These are phyloP conservation scores for Typha latifolia DNA, from an alignment of 176 grass and related monocot species.

Conservation along the genomic window DNA sequence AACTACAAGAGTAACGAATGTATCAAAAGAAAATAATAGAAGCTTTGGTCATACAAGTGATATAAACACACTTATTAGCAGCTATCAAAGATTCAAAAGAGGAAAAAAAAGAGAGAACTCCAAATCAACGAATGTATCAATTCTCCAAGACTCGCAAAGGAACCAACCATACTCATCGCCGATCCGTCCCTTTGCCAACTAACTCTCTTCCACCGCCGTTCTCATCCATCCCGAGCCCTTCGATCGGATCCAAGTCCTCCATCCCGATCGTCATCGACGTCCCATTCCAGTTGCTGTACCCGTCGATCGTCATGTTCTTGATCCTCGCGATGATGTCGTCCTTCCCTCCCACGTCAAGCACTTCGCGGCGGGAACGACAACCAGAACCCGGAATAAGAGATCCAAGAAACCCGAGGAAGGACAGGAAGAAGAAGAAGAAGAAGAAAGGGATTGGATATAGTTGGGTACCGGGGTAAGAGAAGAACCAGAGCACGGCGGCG, in stretches of 20 bases:
- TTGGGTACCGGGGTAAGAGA: slow-evolving; percentile 26
- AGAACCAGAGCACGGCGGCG: slow-evolving; percentile 61
- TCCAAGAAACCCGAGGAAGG: neutral
- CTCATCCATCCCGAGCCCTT: neutral
- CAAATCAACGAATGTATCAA: neutral
- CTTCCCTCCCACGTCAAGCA: neutral
- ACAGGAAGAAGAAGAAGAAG: too few relatives aligned
- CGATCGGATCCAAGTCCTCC: slow-evolving; percentile 12
- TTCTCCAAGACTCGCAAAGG: neutral
- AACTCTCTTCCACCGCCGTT: neutral
- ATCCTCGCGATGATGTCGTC: slow-evolving; percentile 6
- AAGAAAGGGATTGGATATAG: neutral
- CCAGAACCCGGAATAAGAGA: neutral
- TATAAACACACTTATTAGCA: too few relatives aligned
- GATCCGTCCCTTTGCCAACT: neutral
- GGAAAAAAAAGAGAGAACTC: neutral
- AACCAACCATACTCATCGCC: neutral
- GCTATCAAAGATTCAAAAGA: neutral
- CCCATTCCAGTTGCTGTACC: slow-evolving; percentile 14
- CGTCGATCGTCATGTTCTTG: slow-evolving; percentile 11
- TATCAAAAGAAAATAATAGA: too few relatives aligned
- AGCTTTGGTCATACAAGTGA: too few relatives aligned
- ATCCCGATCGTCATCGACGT: slow-evolving; percentile 1
- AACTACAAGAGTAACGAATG: too few relatives aligned
- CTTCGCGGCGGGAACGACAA: neutral